Conservation (phyloP, 306 rosid species). For the Cucurbita ficifolia region DNA sequence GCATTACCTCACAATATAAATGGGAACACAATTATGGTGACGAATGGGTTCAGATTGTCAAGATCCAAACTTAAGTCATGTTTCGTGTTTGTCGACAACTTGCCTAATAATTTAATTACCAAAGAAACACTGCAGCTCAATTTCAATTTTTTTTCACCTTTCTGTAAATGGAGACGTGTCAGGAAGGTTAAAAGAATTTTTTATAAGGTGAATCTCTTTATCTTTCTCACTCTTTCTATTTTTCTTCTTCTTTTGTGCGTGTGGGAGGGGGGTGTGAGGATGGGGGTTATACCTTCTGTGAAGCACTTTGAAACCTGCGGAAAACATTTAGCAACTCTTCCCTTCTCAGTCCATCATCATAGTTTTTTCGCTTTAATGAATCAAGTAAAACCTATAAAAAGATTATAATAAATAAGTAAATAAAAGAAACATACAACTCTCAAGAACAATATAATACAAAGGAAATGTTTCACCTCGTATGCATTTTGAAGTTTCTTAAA, state of each 20-base stretch:
- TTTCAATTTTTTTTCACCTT: neutral
- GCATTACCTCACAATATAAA: neutral
- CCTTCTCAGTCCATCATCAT: conserved; percentile 87
- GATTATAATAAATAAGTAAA: neutral
- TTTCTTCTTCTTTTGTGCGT: neutral
- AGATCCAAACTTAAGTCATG: neutral
- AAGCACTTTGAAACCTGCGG: conserved; percentile 47
- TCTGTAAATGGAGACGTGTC: neutral
- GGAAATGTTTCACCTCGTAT: conserved; percentile 49
- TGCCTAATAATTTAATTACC: neutral
- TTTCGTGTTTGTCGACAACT: neutral
- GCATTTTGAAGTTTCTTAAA: conserved; percentile 99
- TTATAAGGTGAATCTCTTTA: neutral
- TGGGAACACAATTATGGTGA: neutral
- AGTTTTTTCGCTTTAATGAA: conserved; percentile 72
- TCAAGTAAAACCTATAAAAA: conserved; percentile 66
- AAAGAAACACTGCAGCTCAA: neutral
- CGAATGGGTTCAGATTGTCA: neutral
- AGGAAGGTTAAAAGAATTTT: neutral
- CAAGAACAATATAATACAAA: neutral
- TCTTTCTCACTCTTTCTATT: neutral
- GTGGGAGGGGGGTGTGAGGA: neutral
- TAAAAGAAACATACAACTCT: neutral
- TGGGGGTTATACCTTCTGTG: conserved; percentile 42
- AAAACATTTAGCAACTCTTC: conserved; percentile 73